phyloP scores from a whole-genome alignment of 768 basidiomycete genomes.

The Xerocomellus dryophilus region DNA sequence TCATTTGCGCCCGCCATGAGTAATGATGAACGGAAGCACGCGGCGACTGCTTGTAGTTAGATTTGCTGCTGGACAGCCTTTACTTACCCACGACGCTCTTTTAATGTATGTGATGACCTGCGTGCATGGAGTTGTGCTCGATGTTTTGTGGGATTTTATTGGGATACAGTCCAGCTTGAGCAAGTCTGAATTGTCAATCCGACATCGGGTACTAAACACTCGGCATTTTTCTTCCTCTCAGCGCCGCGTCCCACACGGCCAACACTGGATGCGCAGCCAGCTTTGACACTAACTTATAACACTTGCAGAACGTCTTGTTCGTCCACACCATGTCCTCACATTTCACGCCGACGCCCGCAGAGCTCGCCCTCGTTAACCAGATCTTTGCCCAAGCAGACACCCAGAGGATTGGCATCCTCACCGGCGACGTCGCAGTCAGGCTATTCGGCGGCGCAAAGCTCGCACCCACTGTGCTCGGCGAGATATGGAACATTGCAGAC shows the following conservation, averaged over 20 bases:
- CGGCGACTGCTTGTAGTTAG: conserved; percentile 7
- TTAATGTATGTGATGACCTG: conserved; percentile 9
- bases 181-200: background rate
- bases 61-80: conserved; percentile 17
- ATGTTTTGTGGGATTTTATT: background rate
- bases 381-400: conserved; percentile 74
- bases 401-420: conserved; percentile 78
- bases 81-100: conserved; percentile 3
- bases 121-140: too few relatives aligned
- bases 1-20: background rate
- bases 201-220: background rate
- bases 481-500: conserved; percentile 93
- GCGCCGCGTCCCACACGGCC: conserved; percentile 4
- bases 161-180: background rate
- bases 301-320: conserved; percentile 2
- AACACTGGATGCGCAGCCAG: conserved; percentile 16
- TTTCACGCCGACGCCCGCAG: conserved; percentile 46
- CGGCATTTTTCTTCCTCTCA: background rate
- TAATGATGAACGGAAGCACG: conserved; percentile 6
- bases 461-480: conserved; percentile 72
- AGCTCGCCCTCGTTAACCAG: conserved; percentile 61
- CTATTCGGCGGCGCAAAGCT: conserved; percentile 84
- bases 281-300: conserved; percentile 20
- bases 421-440: conserved; percentile 87
- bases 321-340: conserved; percentile 36